A percentile compares a stretch with the other conserved stretches of the same genome.
These are phyloP conservation scores for Aeminium ludgeri DNA, from an alignment of 495 filamentous ascomycete species.

Conservation along the genomic window DNA sequence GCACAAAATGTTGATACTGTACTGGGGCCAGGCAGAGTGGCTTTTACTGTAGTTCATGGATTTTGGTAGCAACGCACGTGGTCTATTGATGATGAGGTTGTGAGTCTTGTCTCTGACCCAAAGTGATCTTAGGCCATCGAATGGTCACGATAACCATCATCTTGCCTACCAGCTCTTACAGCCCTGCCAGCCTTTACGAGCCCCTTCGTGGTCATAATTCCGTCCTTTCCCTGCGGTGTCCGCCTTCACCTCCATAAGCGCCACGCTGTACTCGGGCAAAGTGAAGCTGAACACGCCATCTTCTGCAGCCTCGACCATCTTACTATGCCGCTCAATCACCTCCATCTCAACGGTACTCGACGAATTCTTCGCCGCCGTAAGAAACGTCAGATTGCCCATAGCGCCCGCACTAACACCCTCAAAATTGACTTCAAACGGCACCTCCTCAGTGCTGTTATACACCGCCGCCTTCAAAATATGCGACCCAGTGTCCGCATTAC, in stretches of 20 bases:
- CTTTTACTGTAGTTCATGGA: too few species aligned
- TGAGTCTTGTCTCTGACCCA: too few species aligned
- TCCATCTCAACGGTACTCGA: constrained; percentile 25
- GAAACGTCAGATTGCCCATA: constrained; percentile 37
- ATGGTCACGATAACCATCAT: too few species aligned
- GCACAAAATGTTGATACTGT: too few species aligned
- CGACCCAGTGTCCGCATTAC: constrained; percentile 21
- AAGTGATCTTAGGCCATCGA: too few species aligned
- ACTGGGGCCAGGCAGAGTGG: not conserved
- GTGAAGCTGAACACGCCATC: constrained; percentile 15
- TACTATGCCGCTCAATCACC: constrained; percentile 7
- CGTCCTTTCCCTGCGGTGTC: constrained; percentile 1
- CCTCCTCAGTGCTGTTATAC: constrained; percentile 42
- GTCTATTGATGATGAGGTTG: too few species aligned
- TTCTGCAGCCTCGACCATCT: constrained; percentile 4
- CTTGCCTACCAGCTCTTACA: constrained; percentile 7
- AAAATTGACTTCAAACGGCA: constrained; percentile 37
- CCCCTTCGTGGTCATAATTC: constrained; percentile 7
- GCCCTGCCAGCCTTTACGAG: constrained; percentile 3
- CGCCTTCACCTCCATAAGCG: constrained; percentile 13
- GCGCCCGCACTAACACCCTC: constrained; percentile 32
- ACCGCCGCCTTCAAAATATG: constrained; percentile 46
- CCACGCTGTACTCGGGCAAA: constrained; percentile 14
- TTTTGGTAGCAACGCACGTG: too few species aligned
- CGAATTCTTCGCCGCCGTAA: constrained; percentile 33